phyloP scores from a whole-genome alignment of 352 stramenopile genomes.

The Phytophthora uliginosa region DNA sequence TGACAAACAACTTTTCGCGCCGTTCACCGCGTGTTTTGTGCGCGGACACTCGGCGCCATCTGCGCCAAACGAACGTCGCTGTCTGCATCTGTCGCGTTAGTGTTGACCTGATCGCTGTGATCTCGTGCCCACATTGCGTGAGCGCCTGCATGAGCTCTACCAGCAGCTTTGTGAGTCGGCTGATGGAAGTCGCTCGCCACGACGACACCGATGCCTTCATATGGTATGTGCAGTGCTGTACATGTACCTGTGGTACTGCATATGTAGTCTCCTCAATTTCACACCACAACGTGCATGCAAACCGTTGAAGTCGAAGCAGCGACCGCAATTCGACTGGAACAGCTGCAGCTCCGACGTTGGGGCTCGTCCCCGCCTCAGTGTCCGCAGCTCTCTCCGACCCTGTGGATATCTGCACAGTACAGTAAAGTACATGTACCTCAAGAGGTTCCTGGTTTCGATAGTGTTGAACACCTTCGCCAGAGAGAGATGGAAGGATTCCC shows the following conservation, averaged over 20 bases:
- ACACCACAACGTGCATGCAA: constrained; percentile 13
- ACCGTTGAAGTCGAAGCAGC: constrained; percentile 20
- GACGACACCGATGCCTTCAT: not conserved
- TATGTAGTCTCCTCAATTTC: constrained; percentile 2
- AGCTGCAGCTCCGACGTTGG: constrained; percentile 15
- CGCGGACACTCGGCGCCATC: constrained; percentile 19
- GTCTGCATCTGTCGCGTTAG: constrained; percentile 7
- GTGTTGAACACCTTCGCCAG: not conserved
- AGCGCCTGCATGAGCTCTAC: not conserved
- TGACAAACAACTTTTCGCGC: constrained; percentile 18
- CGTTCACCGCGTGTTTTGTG: constrained; percentile 24
- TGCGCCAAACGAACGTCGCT: constrained; percentile 13
- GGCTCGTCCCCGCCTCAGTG: constrained; percentile 21
- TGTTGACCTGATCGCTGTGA: constrained; percentile 7
- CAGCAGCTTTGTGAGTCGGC: constrained; percentile 2
- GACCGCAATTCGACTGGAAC: constrained; percentile 27
- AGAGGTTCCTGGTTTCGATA: not conserved
- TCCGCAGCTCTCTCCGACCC: constrained; percentile 4
- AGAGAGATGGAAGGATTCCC: not conserved
- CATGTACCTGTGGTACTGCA: no score
- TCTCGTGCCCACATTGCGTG: not conserved
- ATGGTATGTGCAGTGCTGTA: not conserved
- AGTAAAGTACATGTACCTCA: no score
- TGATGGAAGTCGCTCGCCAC: not conserved
- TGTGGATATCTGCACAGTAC: no score